Percentiles rank a stretch among this genome's conserved stretches.
These are phyloP conservation scores for Colletotrichum sp. DNA, from an alignment of 2,329 filamentous ascomycete species.

Conservation along the genomic window DNA sequence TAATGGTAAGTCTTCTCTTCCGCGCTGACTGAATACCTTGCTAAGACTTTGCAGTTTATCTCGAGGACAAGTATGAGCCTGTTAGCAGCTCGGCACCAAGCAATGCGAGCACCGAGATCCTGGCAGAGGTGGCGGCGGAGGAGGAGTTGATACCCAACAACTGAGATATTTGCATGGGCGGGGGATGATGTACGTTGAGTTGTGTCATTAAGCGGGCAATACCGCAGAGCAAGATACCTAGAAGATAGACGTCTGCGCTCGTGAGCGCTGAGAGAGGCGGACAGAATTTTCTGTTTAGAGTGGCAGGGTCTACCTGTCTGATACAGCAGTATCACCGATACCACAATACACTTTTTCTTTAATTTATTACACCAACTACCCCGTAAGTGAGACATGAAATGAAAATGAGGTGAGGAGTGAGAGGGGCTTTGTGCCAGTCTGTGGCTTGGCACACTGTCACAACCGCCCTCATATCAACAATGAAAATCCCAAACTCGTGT, in stretches of 20 bases:
- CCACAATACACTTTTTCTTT: not conserved
- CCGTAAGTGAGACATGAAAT: not conserved
- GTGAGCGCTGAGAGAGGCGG: not conserved
- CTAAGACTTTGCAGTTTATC: slow-evolving; percentile 12
- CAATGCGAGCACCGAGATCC: not conserved
- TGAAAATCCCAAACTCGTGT: fast-evolving
- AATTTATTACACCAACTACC: not conserved
- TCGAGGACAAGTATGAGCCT: slow-evolving; percentile 14
- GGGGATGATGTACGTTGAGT: not conserved
- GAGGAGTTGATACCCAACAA: slow-evolving; percentile 15
- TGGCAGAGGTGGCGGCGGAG: slow-evolving; percentile 1
- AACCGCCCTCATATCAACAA: not conserved
- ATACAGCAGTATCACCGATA: not conserved
- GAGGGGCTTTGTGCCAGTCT: not conserved
- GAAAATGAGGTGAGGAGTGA: fast-evolving
- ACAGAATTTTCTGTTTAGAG: not conserved
- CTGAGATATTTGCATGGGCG: not conserved
- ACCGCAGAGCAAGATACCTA: not conserved
- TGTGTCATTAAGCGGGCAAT: not conserved
- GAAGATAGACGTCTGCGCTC: slow-evolving; percentile 1
- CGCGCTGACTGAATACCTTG: fast-evolving
- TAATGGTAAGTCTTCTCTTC: slow-evolving; percentile 62
- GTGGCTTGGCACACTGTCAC: not conserved
- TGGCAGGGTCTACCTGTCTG: not conserved
- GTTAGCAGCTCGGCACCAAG: not conserved